Percentiles rank a stretch among this genome's conserved stretches.
These are phyloP conservation scores for Entoloma clypeatum DNA, from an alignment of 1,284 basidiomycete species.

Conservation along the genomic window DNA sequence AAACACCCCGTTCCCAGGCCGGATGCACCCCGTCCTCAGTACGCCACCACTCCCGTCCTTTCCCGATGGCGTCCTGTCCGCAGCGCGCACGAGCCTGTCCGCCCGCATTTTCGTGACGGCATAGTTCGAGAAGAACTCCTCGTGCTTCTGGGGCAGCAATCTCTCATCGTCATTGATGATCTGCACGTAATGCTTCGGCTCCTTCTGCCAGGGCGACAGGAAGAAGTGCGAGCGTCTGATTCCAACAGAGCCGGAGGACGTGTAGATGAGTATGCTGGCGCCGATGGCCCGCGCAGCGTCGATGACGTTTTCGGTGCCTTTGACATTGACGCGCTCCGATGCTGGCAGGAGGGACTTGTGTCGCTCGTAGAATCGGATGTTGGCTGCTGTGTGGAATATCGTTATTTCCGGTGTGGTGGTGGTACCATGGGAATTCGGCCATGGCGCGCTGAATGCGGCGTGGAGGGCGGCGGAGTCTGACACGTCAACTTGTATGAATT, in stretches of 20 bases:
- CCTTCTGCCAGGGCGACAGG: constrained; percentile 69
- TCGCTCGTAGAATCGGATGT: constrained; percentile 72
- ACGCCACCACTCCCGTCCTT: constrained; percentile 24
- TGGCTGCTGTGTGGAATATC: constrained; percentile 71
- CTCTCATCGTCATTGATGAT: constrained; percentile 53
- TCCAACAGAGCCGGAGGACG: constrained; percentile 57
- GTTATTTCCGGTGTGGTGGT: constrained; percentile 42
- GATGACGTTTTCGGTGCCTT: constrained; percentile 62
- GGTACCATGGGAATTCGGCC: constrained; percentile 36
- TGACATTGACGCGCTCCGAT: constrained; percentile 59
- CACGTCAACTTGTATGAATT: constrained; percentile 58
- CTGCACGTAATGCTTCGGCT: constrained; percentile 53
- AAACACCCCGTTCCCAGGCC: constrained; percentile 72
- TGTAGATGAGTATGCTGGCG: constrained; percentile 52
- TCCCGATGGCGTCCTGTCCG: constrained; percentile 42
- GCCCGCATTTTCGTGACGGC: constrained; percentile 54
- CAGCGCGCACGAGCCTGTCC: constrained; percentile 52
- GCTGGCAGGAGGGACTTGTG: constrained; percentile 43
- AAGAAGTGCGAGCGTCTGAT: constrained; percentile 54
- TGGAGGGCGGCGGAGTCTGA: constrained; percentile 48
- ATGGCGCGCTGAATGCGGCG: constrained; percentile 60
- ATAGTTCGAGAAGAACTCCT: constrained; percentile 70
- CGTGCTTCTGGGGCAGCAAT: constrained; percentile 42
- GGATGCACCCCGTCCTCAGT: constrained; percentile 64
- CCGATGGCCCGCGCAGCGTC: constrained; percentile 42